Evolutionary conservation across 1,139 yeast species (phyloP).

Genomic region (Pichia sp.): DNA sequence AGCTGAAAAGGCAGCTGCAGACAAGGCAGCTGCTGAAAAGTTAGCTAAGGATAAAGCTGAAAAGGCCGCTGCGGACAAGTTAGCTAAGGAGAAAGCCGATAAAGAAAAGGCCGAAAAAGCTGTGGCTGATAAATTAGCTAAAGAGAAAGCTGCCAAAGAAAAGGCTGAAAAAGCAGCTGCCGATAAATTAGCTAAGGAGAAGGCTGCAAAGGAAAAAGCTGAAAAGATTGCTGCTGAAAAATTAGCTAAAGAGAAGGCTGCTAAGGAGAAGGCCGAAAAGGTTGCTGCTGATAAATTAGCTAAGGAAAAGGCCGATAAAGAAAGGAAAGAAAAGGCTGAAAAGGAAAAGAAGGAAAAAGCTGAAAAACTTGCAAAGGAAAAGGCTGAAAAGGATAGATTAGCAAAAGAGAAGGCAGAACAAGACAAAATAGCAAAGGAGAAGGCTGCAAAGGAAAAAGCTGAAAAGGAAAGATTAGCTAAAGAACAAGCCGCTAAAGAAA

Average conservation of each 20-base stretch:
- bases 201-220: not conserved
- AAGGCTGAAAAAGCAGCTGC: not conserved
- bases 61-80: constrained; percentile 25
- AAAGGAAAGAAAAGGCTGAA: constrained; percentile 2
- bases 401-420: constrained; percentile 16
- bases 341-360: constrained; percentile 5
- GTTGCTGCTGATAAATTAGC: not conserved
- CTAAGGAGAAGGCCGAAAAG: not conserved
- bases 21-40: not conserved
- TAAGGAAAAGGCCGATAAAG: constrained; percentile 1
- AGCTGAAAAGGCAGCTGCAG: constrained; percentile 6
- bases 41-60: too few species aligned
- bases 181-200: not conserved
- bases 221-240: not conserved
- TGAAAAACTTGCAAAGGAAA: constrained; percentile 14
- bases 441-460: not conserved
- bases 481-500: not conserved
- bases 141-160: not conserved
- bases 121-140: not conserved
- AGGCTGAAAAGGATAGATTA: constrained; percentile 14
- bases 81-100: not conserved
- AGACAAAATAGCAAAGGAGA: not conserved
- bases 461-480: not conserved
- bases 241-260: not conserved
- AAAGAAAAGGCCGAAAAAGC: constrained; percentile 23